phyloP scores from a whole-genome alignment of 352 stramenopile genomes.

The Thalassiosira hispida region DNA sequence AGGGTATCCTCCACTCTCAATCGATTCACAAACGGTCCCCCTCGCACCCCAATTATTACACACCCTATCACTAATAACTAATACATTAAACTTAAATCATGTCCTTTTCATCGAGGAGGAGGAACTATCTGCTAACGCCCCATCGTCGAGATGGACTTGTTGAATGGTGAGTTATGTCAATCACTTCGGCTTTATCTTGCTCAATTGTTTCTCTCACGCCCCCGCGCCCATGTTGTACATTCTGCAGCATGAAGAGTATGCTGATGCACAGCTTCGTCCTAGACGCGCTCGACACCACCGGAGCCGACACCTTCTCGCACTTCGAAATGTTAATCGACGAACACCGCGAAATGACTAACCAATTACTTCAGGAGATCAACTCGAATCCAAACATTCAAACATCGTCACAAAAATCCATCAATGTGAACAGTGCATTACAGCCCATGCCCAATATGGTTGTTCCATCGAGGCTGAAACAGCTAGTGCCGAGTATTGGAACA shows the following conservation, averaged over 20 bases:
- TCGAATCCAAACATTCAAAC: background rate
- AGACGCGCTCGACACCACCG: constrained; percentile 81
- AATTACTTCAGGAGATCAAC: constrained; percentile 21
- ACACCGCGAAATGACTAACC: constrained; percentile 61
- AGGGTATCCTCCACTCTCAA: too few species aligned
- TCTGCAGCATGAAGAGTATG: constrained; percentile 85
- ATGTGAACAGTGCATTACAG: too few species aligned
- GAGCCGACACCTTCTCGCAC: constrained; percentile 82
- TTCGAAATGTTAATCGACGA: constrained; percentile 88
- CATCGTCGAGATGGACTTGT: constrained; percentile 85
- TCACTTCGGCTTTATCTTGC: background rate
- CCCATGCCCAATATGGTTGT: constrained; percentile 15
- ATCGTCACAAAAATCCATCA: background rate
- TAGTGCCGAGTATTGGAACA: constrained; percentile 83
- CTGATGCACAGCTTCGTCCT: constrained; percentile 85
- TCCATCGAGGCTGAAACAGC: constrained; percentile 63
- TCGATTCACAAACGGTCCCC: too few species aligned
- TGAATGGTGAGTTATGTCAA: constrained; percentile 71
- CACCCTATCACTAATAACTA: too few species aligned
- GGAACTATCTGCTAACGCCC: constrained; percentile 85
- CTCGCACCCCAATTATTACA: too few species aligned
- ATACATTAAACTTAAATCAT: constrained; percentile 53
- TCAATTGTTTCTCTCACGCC: background rate
- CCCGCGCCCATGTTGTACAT: too few species aligned
- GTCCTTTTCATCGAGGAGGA: constrained; percentile 81